phyloP scores from a whole-genome alignment of 257 asterid genomes.

The Galeopsis tetrahit region DNA sequence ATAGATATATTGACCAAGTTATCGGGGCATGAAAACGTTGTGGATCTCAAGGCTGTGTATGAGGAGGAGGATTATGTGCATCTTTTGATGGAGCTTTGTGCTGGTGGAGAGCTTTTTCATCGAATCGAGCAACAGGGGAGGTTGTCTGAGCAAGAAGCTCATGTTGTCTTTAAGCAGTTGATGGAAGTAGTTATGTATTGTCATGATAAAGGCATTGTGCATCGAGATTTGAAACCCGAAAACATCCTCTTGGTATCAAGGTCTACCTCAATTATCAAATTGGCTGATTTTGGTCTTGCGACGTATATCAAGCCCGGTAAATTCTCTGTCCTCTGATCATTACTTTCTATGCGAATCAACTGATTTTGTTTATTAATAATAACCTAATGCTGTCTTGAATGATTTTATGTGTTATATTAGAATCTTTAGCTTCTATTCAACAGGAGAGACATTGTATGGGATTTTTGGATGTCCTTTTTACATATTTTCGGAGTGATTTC shows the following conservation, averaged over 20 bases:
- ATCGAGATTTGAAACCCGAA: conserved; percentile 70
- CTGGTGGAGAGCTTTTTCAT: conserved; percentile 71
- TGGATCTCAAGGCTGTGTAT: conserved; percentile 67
- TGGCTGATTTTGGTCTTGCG: conserved; percentile 75
- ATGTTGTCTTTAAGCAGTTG: conserved; percentile 49
- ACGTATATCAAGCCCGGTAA: conserved; percentile 53
- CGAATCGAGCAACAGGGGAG: conserved; percentile 55
- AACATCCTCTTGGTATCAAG: conserved; percentile 54
- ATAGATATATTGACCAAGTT: conserved; percentile 58
- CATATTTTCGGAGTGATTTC: conserved; percentile 54
- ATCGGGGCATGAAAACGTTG: conserved; percentile 61
- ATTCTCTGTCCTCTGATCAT: not conserved
- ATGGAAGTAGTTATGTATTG: conserved; percentile 63
- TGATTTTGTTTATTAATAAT: not conserved
- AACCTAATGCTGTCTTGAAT: not conserved
- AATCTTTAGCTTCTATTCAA: conserved; percentile 22
- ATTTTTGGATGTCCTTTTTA: conserved; percentile 71
- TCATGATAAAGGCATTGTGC: conserved; percentile 56
- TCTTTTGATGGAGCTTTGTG: conserved; percentile 72
- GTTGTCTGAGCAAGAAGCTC: conserved; percentile 53
- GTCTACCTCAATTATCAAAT: conserved; percentile 55
- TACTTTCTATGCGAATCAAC: not conserved
- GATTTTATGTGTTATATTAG: conserved; percentile 25
- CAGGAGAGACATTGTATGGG: conserved; percentile 59
- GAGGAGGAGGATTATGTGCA: conserved; percentile 64